Percentiles rank a stretch among this genome's conserved stretches.
Conservation (phyloP, 306 rosid species). For the Cicer yamashitae region DNA sequence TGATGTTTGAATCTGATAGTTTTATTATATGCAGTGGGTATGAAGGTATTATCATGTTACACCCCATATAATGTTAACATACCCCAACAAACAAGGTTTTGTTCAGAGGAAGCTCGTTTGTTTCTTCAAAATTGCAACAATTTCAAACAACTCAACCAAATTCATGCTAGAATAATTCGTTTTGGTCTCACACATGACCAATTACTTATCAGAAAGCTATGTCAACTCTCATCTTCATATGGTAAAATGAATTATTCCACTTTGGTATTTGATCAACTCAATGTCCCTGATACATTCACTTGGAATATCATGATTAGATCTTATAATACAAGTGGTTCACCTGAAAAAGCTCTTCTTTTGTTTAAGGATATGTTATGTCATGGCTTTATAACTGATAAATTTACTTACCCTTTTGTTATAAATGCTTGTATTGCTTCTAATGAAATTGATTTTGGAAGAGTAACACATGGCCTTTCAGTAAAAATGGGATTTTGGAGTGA, state of each 20-base stretch:
- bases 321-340: conserved; percentile 49
- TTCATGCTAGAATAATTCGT: conserved; percentile 67
- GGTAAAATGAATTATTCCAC: conserved; percentile 58
- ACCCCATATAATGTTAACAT: conserved; percentile 40
- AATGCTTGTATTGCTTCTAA: conserved; percentile 57
- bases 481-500: conserved; percentile 61
- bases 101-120: conserved; percentile 54
- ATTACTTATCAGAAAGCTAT: conserved; percentile 57
- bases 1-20: conserved; percentile 32
- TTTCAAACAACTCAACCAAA: conserved; percentile 64
- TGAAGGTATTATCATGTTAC: conserved; percentile 54
- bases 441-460: conserved; percentile 50
- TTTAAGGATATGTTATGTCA: conserved; percentile 54
- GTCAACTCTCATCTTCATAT: conserved; percentile 60
- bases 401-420: conserved; percentile 73
- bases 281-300: conserved; percentile 59
- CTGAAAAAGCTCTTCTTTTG: conserved; percentile 54
- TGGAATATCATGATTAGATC: conserved; percentile 76
- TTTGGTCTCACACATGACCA: conserved; percentile 61
- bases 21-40: conserved; percentile 57
- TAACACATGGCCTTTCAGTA: conserved; percentile 54
- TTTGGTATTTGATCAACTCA: conserved; percentile 58
- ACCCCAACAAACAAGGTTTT: conserved; percentile 33
- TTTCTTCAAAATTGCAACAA: conserved; percentile 58
- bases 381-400: conserved; percentile 64